phyloP scores from a whole-genome alignment of 495 filamentous ascomycete genomes.

The Symbiotaphrina buchneri region DNA sequence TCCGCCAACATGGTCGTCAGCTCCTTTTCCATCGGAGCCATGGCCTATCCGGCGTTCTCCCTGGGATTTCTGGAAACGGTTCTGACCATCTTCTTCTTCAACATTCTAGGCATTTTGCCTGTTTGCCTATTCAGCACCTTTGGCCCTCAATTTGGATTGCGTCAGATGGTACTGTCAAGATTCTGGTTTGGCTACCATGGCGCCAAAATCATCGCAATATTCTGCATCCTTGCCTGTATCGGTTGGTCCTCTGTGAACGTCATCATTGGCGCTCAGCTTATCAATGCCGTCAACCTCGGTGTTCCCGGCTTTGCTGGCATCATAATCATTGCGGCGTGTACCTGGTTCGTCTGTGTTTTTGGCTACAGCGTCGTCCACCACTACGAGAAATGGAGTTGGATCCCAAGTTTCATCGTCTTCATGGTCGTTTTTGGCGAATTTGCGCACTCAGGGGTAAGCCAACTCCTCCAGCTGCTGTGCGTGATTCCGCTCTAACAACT shows the following conservation, averaged over 20 bases:
- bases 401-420: constrained; percentile 59
- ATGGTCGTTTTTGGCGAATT: constrained; percentile 52
- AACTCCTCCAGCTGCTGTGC: too few relatives aligned
- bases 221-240: constrained; percentile 57
- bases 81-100: constrained; percentile 57
- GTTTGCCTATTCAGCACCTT: constrained; percentile 68
- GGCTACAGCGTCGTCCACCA: constrained; percentile 65
- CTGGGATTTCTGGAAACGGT: constrained; percentile 62
- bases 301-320: constrained; percentile 60
- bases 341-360: constrained; percentile 47
- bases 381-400: constrained; percentile 64
- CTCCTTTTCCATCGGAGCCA: constrained; percentile 59
- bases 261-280: constrained; percentile 65
- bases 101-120: constrained; percentile 47
- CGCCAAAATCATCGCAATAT: constrained; percentile 47
- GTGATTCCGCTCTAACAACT: too few relatives aligned
- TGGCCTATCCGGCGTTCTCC: constrained; percentile 40
- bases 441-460: constrained; percentile 36
- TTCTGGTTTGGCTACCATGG: constrained; percentile 62
- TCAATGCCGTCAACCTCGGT: constrained; percentile 48
- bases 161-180: constrained; percentile 70
- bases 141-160: constrained; percentile 53
- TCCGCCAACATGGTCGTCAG: constrained; percentile 70
- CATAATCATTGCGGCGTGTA: constrained; percentile 49
- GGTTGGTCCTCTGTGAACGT: constrained; percentile 58